A percentile compares a stretch with the other conserved stretches of the same genome.
Conservation (phyloP, 768 basidiomycete genomes). For the Lentinula boryana region DNA sequence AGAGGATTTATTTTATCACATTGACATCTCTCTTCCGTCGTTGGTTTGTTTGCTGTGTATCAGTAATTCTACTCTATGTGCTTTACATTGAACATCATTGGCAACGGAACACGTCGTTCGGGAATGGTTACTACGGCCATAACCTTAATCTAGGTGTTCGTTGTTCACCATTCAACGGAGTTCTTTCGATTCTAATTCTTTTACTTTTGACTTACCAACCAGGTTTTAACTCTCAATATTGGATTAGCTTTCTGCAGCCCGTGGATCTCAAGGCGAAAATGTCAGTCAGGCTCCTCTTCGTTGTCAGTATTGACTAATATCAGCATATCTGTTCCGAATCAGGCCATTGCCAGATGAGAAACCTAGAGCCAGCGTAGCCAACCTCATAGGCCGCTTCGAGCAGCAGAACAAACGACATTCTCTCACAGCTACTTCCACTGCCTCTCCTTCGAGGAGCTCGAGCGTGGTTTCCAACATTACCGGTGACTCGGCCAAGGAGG, state of each 20-base stretch:
- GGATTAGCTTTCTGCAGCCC: neutral
- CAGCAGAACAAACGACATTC: constrained; percentile 68
- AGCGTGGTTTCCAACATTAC: constrained; percentile 61
- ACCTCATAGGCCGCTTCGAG: constrained; percentile 87
- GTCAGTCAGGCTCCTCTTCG: neutral
- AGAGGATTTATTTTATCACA: no score
- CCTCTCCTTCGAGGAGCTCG: constrained; percentile 47
- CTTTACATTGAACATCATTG: no score
- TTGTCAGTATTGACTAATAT: neutral
- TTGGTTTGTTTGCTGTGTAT: no score
- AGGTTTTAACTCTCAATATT: neutral
- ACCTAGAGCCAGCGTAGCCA: constrained; percentile 81
- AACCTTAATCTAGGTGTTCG: neutral
- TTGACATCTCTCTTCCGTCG: no score
- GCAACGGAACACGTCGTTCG: no score
- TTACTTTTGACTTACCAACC: neutral
- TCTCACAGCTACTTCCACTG: constrained; percentile 21
- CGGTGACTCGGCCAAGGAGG: constrained; percentile 61
- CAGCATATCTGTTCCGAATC: neutral
- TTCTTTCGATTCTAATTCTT: neutral
- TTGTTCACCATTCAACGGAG: neutral
- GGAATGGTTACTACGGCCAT: neutral
- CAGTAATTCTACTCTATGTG: no score
- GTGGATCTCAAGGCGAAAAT: neutral
- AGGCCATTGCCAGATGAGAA: constrained; percentile 89